Conservation (phyloP, 495 filamentous ascomycete species). For the Acidiella bohemica region DNA sequence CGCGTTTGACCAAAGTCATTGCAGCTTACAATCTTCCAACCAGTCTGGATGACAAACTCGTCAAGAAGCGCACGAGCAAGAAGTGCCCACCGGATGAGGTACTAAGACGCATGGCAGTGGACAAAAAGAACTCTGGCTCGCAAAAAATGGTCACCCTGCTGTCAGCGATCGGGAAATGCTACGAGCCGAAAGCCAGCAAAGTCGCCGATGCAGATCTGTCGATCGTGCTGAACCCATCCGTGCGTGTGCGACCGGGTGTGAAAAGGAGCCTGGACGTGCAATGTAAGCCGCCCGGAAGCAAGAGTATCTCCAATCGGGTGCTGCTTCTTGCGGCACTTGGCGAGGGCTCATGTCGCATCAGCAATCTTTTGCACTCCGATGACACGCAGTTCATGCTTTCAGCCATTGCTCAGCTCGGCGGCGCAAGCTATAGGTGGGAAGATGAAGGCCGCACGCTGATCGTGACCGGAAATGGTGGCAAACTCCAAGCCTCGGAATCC, state of each 20-base stretch:
- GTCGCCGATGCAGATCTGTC: constrained; percentile 78
- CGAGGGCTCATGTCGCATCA: constrained; percentile 72
- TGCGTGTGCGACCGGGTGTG: constrained; percentile 59
- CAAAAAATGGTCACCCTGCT: constrained; percentile 97
- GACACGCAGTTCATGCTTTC: constrained; percentile 96
- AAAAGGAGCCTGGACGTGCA: constrained; percentile 47
- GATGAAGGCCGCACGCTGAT: constrained; percentile 80
- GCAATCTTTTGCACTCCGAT: constrained; percentile 87
- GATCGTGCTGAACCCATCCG: constrained; percentile 67
- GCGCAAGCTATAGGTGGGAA: constrained; percentile 92
- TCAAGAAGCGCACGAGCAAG: constrained; percentile 74
- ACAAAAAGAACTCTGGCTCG: constrained; percentile 94
- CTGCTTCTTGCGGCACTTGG: constrained; percentile 86
- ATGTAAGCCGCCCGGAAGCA: constrained; percentile 86
- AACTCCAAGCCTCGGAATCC: constrained; percentile 57
- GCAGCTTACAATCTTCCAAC: constrained; percentile 86
- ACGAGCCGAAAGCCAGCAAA: constrained; percentile 74
- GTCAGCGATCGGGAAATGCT: constrained; percentile 72
- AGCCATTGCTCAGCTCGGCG: constrained; percentile 66
- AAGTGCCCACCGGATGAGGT: constrained; percentile 82
- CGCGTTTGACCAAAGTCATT: constrained; percentile 80
- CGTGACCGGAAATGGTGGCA: constrained; percentile 79
- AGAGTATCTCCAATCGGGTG: constrained; percentile 94
- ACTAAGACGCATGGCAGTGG: constrained; percentile 84
- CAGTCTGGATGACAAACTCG: constrained; percentile 68